phyloP scores from a whole-genome alignment of 495 filamentous ascomycete species.

The Xylaria longipes region DNA sequence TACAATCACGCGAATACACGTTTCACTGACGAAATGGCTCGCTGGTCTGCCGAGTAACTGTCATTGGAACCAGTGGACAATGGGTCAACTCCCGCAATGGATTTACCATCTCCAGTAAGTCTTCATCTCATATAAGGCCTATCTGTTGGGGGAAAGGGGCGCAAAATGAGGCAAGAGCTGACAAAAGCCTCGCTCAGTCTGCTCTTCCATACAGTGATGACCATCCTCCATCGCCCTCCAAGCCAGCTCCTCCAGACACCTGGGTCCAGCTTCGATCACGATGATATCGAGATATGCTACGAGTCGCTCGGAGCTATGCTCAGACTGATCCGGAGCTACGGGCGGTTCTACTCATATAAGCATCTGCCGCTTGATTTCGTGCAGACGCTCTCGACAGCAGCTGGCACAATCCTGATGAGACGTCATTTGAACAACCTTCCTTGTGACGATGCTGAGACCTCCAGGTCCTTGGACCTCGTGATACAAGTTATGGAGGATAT shows the following conservation, averaged over 20 bases:
- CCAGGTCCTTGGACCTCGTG: conserved; percentile 35
- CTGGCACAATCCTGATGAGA: conserved; percentile 42
- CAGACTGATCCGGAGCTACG: conserved; percentile 37
- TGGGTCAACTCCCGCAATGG: conserved; percentile 34
- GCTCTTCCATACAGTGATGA: conserved; percentile 44
- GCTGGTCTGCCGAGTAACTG: conserved; percentile 36
- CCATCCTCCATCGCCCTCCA: conserved; percentile 44
- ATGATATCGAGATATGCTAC: conserved; percentile 44
- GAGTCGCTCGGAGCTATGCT: conserved; percentile 40
- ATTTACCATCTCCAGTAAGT: conserved; percentile 45
- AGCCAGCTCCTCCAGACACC: conserved; percentile 35
- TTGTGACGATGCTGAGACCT: conserved; percentile 33
- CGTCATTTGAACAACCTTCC: conserved; percentile 34
- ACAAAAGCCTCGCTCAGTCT: conserved; percentile 30
- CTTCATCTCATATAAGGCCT: not conserved
- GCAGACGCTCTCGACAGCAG: conserved; percentile 42
- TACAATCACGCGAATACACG: conserved; percentile 39
- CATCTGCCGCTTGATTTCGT: conserved; percentile 43
- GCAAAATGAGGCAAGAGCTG: conserved; percentile 9
- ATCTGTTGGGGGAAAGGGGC: not conserved
- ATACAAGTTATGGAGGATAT: conserved; percentile 39
- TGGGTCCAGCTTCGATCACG: conserved; percentile 26
- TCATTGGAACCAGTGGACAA: conserved; percentile 45
- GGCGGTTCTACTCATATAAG: conserved; percentile 36
- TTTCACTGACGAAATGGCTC: conserved; percentile 41